phyloP scores from a whole-genome alignment of 2,329 filamentous ascomycete species.

The Aspergillus neoniger region DNA sequence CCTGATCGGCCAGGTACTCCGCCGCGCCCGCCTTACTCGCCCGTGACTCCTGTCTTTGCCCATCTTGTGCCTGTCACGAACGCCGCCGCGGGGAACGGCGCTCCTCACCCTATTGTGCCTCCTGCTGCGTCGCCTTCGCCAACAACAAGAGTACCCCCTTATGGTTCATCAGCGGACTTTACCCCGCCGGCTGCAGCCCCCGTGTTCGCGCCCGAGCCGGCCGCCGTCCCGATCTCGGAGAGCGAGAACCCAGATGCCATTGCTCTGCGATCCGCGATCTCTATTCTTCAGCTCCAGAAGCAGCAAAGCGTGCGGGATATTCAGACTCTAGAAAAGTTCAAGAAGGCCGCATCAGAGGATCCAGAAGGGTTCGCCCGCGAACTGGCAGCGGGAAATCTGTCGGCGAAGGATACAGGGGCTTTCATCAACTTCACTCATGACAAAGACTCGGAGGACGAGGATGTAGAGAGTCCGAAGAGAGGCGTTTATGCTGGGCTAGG shows the following conservation, averaged over 20 bases:
- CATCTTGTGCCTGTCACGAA: slow-evolving; percentile 34
- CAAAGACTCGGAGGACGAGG: slow-evolving; percentile 40
- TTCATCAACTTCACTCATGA: slow-evolving; percentile 41
- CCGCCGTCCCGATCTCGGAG: slow-evolving; percentile 49
- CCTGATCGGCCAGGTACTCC: slow-evolving; percentile 40
- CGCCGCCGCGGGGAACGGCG: slow-evolving; percentile 19
- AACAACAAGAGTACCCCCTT: slow-evolving; percentile 19
- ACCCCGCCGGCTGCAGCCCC: slow-evolving; percentile 24
- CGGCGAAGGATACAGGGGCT: slow-evolving; percentile 37
- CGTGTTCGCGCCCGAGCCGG: slow-evolving; percentile 38
- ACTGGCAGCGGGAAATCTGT: slow-evolving; percentile 63
- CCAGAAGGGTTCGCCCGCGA: slow-evolving; percentile 73
- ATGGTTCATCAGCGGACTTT: slow-evolving; percentile 14
- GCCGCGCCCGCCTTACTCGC: slow-evolving; percentile 50
- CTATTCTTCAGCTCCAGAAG: slow-evolving; percentile 82
- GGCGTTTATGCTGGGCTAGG: slow-evolving; percentile 51
- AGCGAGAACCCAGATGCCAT: slow-evolving; percentile 78
- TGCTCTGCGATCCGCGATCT: slow-evolving; percentile 80
- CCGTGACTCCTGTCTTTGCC: slow-evolving; percentile 48
- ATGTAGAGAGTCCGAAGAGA: slow-evolving; percentile 27
- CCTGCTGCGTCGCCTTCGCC: slow-evolving; percentile 34
- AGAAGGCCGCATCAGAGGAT: slow-evolving; percentile 68
- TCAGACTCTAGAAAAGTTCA: slow-evolving; percentile 66
- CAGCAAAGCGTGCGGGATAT: slow-evolving; percentile 77
- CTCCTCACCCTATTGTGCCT: slow-evolving; percentile 34